Conservation (phyloP, 2,329 filamentous ascomycete species). For the Furcasterigmium sp. region DNA sequence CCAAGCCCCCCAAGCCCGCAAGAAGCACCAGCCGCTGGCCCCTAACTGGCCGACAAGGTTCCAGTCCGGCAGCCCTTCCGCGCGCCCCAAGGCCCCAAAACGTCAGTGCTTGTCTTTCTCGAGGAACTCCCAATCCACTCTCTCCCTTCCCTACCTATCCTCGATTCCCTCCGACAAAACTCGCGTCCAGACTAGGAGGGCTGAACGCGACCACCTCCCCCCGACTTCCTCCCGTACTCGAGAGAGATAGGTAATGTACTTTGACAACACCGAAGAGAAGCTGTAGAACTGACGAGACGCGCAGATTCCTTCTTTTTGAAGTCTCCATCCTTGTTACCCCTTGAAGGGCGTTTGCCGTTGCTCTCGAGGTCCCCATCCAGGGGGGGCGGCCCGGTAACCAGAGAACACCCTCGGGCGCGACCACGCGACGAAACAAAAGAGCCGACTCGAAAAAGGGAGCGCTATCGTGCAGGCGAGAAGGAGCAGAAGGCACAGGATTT, state of each 20-base stretch:
- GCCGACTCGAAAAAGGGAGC: not conserved
- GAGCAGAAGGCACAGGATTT: not conserved
- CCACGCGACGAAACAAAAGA: not conserved
- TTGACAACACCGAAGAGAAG: no score
- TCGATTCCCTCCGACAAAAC: not conserved
- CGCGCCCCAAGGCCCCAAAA: no score
- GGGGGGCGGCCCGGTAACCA: not conserved
- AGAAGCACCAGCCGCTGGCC: no score
- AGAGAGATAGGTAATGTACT: not conserved
- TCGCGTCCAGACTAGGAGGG: not conserved
- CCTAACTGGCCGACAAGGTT: no score
- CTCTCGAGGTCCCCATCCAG: not conserved
- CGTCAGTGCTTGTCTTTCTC: no score
- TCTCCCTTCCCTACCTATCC: not conserved
- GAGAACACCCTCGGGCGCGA: not conserved
- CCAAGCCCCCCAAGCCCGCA: no score
- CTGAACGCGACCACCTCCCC: not conserved
- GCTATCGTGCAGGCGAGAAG: not conserved
- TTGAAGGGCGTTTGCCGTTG: not conserved
- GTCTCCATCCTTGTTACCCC: not conserved
- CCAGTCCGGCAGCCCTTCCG: no score
- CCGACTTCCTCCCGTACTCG: not conserved
- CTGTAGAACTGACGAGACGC: not conserved
- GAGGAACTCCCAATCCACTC: not conserved
- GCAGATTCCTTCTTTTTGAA: not conserved